Evolutionary conservation across 192 early-diverging fungal genomes (phyloP).

Genomic region (Physocladia obscura): DNA sequence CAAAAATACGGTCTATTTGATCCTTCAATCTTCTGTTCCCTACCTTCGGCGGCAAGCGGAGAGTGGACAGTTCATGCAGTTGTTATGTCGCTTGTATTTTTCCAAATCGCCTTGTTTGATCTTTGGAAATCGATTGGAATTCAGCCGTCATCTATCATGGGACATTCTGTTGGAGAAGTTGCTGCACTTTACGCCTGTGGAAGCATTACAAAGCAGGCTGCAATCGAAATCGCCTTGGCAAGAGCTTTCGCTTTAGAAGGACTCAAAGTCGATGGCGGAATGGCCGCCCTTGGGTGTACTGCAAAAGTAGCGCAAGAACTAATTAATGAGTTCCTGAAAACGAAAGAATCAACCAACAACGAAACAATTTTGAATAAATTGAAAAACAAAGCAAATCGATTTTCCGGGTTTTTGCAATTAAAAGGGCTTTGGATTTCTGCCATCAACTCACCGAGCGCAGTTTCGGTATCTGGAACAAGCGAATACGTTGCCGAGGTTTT

Average conservation of each 20-base stretch:
- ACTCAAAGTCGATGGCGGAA: conserved; percentile 29
- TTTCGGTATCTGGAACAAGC: conserved; percentile 29
- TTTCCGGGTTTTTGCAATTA: no score
- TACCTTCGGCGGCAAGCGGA: conserved; percentile 20
- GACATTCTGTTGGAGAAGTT: conserved; percentile 38
- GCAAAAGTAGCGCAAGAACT: background rate
- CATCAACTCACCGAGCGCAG: conserved; percentile 33
- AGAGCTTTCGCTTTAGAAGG: conserved; percentile 27
- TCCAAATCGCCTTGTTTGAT: conserved; percentile 36
- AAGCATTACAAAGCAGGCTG: conserved; percentile 9
- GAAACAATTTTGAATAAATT: no score
- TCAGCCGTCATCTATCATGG: conserved; percentile 15
- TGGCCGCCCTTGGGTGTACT: conserved; percentile 29
- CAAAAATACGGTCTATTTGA: conserved; percentile 22
- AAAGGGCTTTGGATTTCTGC: conserved; percentile 33
- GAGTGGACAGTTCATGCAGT: conserved; percentile 28
- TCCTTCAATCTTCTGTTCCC: background rate
- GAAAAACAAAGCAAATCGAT: no score
- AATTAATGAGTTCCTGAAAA: conserved; percentile 11
- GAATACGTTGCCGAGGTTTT: conserved; percentile 28
- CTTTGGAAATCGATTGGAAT: conserved; percentile 32
- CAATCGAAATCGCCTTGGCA: conserved; percentile 34
- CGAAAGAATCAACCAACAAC: background rate
- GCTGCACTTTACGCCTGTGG: conserved; percentile 34
- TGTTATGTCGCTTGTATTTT: conserved; percentile 28